These are phyloP conservation scores for Lindgomyces ingoldianus DNA, from an alignment of 495 filamentous ascomycete genomes.

Conservation along the genomic window DNA sequence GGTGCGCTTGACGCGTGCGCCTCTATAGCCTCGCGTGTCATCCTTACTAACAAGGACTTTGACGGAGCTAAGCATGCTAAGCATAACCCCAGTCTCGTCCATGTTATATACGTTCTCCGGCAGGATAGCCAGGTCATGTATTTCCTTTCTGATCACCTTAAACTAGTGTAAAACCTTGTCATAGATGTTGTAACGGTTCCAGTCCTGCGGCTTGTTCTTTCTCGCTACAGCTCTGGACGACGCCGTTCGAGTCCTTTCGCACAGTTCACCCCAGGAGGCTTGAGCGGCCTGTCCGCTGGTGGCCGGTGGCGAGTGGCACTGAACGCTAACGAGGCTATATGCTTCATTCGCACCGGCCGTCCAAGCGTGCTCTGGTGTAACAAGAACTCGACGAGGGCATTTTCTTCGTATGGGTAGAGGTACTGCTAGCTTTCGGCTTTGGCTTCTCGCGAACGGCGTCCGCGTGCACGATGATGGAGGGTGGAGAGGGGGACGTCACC, in stretches of 20 bases:
- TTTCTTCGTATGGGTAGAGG: constrained; percentile 25
- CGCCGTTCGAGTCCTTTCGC: background rate
- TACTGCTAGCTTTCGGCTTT: constrained; percentile 21
- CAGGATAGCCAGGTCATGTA: background rate
- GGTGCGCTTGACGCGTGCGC: background rate
- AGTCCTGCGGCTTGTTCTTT: background rate
- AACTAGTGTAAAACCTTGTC: background rate
- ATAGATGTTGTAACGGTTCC: background rate
- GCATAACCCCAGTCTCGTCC: background rate
- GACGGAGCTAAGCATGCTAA: background rate
- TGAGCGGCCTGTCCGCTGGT: background rate
- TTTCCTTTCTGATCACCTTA: background rate
- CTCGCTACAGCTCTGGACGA: background rate
- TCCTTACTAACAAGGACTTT: background rate
- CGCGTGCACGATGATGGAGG: constrained; percentile 2
- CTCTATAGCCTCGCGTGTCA: background rate
- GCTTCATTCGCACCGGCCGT: constrained; percentile 21
- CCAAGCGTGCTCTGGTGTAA: constrained; percentile 9
- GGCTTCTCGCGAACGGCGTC: constrained; percentile 1
- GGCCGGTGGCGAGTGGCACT: constrained; percentile 11
- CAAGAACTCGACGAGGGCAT: constrained; percentile 16
- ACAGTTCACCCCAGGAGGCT: background rate
- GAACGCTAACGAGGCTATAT: constrained; percentile 25
- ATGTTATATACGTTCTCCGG: background rate
- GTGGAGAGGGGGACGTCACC: constrained; percentile 8